Evolutionary conservation across 2,329 filamentous ascomycete genomes (phyloP).

Genomic region (Whalleya microplaca): DNA sequence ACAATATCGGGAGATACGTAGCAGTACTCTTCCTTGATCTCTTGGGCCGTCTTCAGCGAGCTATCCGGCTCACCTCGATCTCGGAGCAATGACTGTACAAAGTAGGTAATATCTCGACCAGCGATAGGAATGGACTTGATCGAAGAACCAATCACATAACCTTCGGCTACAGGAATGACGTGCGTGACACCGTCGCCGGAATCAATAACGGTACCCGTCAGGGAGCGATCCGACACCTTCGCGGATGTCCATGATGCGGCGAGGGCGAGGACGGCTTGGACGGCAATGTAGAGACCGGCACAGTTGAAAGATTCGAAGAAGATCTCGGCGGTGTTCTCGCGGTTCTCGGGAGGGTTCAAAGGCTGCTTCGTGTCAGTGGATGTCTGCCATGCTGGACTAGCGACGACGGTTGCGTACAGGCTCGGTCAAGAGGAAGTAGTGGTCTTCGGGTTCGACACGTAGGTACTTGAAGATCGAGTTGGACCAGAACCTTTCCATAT

Average conservation of each 20-base stretch:
- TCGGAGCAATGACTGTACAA: constrained; percentile 93
- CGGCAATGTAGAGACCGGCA: constrained; percentile 96
- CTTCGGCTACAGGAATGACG: constrained; percentile 97
- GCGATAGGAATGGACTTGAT: constrained; percentile 99
- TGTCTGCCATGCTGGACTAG: constrained; percentile 6
- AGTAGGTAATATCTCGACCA: constrained; percentile 97
- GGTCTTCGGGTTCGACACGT: constrained; percentile 95
- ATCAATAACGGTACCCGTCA: constrained; percentile 97
- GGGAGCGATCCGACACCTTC: constrained; percentile 92
- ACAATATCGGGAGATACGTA: constrained; percentile 99
- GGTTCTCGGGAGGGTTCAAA: constrained; percentile 96
- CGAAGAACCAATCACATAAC: constrained; percentile 97
- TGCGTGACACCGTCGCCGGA: constrained; percentile 98
- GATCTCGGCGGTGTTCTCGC: constrained; percentile 98
- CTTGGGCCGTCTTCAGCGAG: constrained; percentile 94
- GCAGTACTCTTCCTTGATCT: constrained; percentile 98
- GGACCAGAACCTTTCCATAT: constrained; percentile 99
- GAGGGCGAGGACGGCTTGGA: constrained; percentile 94
- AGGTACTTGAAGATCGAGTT: constrained; percentile 99
- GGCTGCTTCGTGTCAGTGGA: constrained; percentile 59
- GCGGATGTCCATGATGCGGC: constrained; percentile 98
- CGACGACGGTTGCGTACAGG: constrained; percentile 64
- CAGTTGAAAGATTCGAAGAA: constrained; percentile 99
- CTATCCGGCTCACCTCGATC: constrained; percentile 97
- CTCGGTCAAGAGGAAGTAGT: constrained; percentile 97